These are phyloP conservation scores for Rhynchosporium graminicola DNA, from an alignment of 2,329 filamentous ascomycete species.

Conservation along the genomic window DNA sequence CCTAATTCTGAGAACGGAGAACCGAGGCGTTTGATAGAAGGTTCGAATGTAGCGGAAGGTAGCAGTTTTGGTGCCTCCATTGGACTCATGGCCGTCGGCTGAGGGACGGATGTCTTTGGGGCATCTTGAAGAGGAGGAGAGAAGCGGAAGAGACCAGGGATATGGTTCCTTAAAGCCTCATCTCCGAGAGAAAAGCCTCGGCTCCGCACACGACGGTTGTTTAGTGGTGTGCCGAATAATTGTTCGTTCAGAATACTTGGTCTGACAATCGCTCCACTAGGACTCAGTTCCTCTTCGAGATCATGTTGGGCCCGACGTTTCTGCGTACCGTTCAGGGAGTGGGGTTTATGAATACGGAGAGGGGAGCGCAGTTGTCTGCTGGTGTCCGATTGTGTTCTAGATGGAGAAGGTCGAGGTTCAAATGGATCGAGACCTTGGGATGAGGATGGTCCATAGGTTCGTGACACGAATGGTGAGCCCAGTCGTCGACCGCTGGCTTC, in stretches of 20 bases:
- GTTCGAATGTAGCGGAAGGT: slow-evolving; percentile 27
- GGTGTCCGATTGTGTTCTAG: too few relatives aligned
- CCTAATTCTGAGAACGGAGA: slow-evolving; percentile 57
- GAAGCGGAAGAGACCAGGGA: slow-evolving; percentile 30
- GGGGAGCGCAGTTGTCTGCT: too few relatives aligned
- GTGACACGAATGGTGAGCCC: slow-evolving; percentile 49
- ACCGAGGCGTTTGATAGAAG: slow-evolving; percentile 48
- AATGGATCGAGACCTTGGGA: slow-evolving; percentile 39
- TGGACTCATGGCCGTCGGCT: background rate
- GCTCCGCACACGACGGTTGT: slow-evolving; percentile 37
- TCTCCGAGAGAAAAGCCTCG: slow-evolving; percentile 41
- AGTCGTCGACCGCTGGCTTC: slow-evolving; percentile 26
- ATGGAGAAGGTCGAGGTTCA: too few relatives aligned
- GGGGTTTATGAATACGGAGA: too few relatives aligned
- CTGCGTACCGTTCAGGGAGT: slow-evolving; percentile 35
- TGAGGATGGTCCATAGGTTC: slow-evolving; percentile 63
- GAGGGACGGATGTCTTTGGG: slow-evolving; percentile 1
- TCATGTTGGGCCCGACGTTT: slow-evolving; percentile 38
- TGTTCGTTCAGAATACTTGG: slow-evolving; percentile 39
- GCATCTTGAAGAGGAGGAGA: slow-evolving; percentile 9
- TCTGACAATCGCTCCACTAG: slow-evolving; percentile 32
- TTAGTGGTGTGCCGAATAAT: slow-evolving; percentile 35
- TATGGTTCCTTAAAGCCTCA: slow-evolving; percentile 32
- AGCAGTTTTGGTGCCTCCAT: slow-evolving; percentile 15
- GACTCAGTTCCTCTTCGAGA: slow-evolving; percentile 36